Evolutionary conservation across 208 protist species (phyloP).

Genomic region (Giardia duodenalis): DNA sequence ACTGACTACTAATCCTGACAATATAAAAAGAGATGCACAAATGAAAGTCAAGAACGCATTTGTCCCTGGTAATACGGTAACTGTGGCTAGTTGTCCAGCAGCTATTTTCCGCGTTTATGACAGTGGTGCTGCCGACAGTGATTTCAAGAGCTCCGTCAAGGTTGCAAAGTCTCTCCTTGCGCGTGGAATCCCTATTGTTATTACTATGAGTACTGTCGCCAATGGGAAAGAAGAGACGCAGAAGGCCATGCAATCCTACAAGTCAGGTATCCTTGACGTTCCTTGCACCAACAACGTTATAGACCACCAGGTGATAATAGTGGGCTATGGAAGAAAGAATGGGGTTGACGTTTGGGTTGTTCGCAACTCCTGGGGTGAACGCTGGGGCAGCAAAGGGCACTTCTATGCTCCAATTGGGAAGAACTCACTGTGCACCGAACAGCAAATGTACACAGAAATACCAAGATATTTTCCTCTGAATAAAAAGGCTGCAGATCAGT

Average conservation of each 20-base stretch:
- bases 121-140: not conserved
- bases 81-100: not conserved
- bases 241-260: not conserved
- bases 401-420: not conserved
- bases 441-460: no score
- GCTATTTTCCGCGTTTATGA: not conserved
- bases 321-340: conserved; percentile 16
- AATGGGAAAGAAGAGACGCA: not conserved
- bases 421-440: conserved; percentile 5
- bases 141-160: not conserved
- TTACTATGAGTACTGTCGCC: not conserved
- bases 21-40: not conserved
- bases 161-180: not conserved
- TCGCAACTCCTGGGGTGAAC: conserved; percentile 16
- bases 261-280: not conserved
- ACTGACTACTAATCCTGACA: not conserved
- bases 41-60: conserved; percentile 5
- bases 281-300: not conserved
- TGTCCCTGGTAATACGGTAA: not conserved
- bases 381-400: not conserved
- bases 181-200: not conserved
- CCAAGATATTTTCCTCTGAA: not conserved
- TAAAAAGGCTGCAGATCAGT: no score
- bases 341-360: not conserved
- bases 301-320: not conserved